A percentile compares a stretch with the other conserved stretches of the same genome.
phyloP scores from a whole-genome alignment of 805 yeast genomes.

The Lipomyces starkeyi region DNA sequence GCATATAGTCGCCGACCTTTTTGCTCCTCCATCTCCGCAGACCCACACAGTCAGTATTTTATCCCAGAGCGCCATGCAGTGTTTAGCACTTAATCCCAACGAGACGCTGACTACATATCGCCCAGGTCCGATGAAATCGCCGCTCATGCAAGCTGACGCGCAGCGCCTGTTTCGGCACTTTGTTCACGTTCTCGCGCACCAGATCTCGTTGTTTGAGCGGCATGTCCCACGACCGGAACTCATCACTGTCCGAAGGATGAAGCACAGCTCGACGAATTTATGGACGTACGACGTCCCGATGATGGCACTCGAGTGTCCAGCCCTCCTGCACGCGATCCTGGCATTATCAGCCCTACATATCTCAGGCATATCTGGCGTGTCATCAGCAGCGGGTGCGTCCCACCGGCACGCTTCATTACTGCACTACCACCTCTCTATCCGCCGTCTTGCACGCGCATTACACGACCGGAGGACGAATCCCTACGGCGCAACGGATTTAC shows the following conservation, averaged over 20 bases:
- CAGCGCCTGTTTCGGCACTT: constrained; percentile 27
- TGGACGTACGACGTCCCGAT: constrained; percentile 33
- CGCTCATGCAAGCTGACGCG: constrained; percentile 25
- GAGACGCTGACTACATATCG: constrained; percentile 14
- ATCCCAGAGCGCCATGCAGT: background rate
- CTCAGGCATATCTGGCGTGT: background rate
- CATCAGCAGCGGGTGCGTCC: constrained; percentile 15
- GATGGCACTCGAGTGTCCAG: constrained; percentile 26
- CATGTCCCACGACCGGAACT: constrained; percentile 22
- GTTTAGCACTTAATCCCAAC: background rate
- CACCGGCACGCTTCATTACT: constrained; percentile 23
- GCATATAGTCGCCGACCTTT: constrained; percentile 19
- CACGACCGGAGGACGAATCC: constrained; percentile 2
- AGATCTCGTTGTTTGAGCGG: constrained; percentile 26
- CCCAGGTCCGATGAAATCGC: constrained; percentile 23
- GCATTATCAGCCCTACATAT: constrained; percentile 30
- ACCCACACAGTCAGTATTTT: background rate
- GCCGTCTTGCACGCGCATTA: constrained; percentile 22
- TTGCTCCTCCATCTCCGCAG: constrained; percentile 14
- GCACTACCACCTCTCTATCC: constrained; percentile 29
- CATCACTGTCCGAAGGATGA: background rate
- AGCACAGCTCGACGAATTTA: constrained; percentile 17
- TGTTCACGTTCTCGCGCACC: constrained; percentile 28
- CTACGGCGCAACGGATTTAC: constrained; percentile 6
- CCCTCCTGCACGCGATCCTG: constrained; percentile 28